Evolutionary conservation across 176 grass and related monocot genomes (phyloP), one percentile per base, ranked within the genome.

Genomic region (Coix lacrymajobi): DNA sequence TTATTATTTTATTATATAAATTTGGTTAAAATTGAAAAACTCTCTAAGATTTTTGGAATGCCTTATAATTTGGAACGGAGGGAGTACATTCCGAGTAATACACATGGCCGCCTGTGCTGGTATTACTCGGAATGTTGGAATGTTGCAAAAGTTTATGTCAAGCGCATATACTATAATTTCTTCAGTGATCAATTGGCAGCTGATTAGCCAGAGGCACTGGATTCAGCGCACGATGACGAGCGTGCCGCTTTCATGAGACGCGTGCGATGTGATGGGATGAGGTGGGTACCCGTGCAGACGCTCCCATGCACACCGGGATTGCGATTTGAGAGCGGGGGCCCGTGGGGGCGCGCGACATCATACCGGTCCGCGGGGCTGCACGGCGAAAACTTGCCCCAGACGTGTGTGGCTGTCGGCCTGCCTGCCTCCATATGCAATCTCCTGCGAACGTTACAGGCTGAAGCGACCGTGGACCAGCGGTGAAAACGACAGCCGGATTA

Each of bases 191-290:
- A 30, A 60, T 71, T 34, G 37, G 38, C 56, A 24, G 22, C 45
- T 72, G 81, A 84, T 57, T 84, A 6, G 17, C 48, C 7, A 56
- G 16, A 62, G 49, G 16, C 24, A 1, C 33, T 25, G 62, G 40
- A 62, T 85, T 70, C 22, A 49, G 25, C 36, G 83, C 83, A 48
- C 54, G 16, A 45, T 17, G 54, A 19, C 56, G 9, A 5, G 40
- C 29, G 40, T 36, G 69, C 20, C 5, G 69, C 58, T 83, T 73
- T 74, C 14, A 6, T 12, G 57, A 61, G 57, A 74, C 38, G 75
- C 10, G 15, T 58, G 68, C 54, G 39, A 82, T 34, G 51, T 66
- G 62, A 66, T n/a, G 66, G 24, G 79, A 81, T 74, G 66, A 38
- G 4, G 29, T 15, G 51, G 4, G 29, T 15, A 54, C 49, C 36